Conservation (phyloP, 169 alveolate species). For the Plasmodium fragile region DNA sequence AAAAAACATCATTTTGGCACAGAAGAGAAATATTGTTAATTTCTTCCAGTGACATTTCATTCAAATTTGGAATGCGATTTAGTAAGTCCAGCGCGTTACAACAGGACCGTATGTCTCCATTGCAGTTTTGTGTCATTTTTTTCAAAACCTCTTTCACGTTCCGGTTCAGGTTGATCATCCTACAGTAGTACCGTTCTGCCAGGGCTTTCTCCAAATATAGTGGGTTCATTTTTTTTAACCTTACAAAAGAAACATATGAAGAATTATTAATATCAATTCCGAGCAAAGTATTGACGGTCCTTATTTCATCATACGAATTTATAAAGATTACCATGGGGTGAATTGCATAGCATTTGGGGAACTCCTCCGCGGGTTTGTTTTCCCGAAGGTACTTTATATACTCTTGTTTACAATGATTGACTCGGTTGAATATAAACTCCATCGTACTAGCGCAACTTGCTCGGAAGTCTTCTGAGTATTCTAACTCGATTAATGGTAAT, state of each 20-base stretch:
- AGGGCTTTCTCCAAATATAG: conserved; percentile 43
- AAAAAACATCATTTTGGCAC: conserved; percentile 63
- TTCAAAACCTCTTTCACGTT: conserved; percentile 57
- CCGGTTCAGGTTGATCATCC: conserved; percentile 40
- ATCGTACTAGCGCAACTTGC: conserved; percentile 33
- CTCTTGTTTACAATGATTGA: conserved; percentile 40
- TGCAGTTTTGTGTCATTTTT: conserved; percentile 32
- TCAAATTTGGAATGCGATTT: conserved; percentile 45
- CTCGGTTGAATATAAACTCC: conserved; percentile 60
- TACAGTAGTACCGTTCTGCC: conserved; percentile 56
- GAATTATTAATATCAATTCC: conserved; percentile 72
- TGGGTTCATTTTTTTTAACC: conserved; percentile 66
- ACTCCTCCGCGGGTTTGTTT: neutral
- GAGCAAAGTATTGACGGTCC: conserved; percentile 53
- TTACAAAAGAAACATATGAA: conserved; percentile 62
- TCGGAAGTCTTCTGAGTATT: conserved; percentile 67
- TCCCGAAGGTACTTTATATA: neutral
- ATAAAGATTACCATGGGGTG: conserved; percentile 67
- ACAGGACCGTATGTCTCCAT: conserved; percentile 76
- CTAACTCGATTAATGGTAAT: conserved; percentile 62
- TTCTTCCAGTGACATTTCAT: conserved; percentile 38
- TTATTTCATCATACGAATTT: conserved; percentile 73
- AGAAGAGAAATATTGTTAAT: conserved; percentile 22
- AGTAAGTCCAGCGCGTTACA: conserved; percentile 67
- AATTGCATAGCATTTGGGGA: conserved; percentile 27